Conservation (phyloP, 805 yeast species). For the Metschnikowia reukaufii region DNA sequence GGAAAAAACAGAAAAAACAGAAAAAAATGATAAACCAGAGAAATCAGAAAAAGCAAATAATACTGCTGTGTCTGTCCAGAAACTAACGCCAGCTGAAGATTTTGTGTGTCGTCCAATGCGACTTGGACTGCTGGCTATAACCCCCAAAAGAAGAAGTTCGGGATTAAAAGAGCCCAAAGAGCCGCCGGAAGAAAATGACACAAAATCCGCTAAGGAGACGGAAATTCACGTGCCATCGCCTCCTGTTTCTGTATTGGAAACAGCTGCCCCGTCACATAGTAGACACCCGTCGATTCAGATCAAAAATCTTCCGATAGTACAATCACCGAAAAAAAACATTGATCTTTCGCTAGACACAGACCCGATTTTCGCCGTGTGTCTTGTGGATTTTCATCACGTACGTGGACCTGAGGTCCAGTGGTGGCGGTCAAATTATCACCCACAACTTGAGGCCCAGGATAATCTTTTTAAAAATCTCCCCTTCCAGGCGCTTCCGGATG, state of each 20-base stretch:
- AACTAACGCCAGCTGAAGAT: constrained; percentile 22
- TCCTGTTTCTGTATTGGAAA: neutral
- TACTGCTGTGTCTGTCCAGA: neutral
- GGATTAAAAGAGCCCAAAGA: neutral
- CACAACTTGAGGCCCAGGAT: constrained; percentile 29
- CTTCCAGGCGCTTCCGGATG: constrained; percentile 95
- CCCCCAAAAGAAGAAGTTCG: neutral
- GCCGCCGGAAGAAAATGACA: neutral
- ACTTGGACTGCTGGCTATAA: constrained; percentile 20
- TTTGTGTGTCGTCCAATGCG: constrained; percentile 42
- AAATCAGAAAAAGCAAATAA: no score
- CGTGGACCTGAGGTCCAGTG: constrained; percentile 96
- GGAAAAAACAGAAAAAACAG: neutral
- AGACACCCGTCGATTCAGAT: constrained; percentile 31
- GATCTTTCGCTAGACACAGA: constrained; percentile 25
- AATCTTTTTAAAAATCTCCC: constrained; percentile 83
- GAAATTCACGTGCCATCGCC: neutral
- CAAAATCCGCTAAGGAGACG: neutral
- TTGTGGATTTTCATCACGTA: constrained; percentile 88
- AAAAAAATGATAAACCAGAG: constrained; percentile 1
- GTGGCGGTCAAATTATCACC: constrained; percentile 58
- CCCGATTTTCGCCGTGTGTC: constrained; percentile 76
- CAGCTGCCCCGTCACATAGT: constrained; percentile 9
- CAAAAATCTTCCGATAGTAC: constrained; percentile 37
- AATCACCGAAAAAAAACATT: constrained; percentile 25